These are phyloP conservation scores for Fusarium sp. DNA, from an alignment of 2,329 filamentous ascomycete species.

Conservation along the genomic window DNA sequence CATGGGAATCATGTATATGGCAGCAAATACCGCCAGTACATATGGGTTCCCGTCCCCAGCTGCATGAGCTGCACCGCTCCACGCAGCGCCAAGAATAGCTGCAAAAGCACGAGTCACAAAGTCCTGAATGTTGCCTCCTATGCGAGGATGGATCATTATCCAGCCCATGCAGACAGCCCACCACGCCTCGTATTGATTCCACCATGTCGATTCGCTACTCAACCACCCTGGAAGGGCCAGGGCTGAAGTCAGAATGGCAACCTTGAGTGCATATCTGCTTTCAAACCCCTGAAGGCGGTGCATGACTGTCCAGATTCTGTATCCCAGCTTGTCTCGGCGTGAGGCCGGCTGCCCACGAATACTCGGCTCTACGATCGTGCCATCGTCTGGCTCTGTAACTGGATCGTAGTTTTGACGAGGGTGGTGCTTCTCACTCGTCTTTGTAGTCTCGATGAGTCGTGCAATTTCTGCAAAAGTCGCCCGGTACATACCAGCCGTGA, in stretches of 20 bases:
- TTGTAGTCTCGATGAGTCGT: slow-evolving; percentile 60
- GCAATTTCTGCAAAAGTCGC: slow-evolving; percentile 62
- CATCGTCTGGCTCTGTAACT: slow-evolving; percentile 47
- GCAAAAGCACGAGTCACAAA: slow-evolving; percentile 66
- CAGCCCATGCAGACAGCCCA: slow-evolving; percentile 72
- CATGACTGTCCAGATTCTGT: slow-evolving; percentile 64
- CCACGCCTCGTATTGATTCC: slow-evolving; percentile 69
- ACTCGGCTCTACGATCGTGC: slow-evolving; percentile 58
- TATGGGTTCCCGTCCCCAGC: slow-evolving; percentile 68
- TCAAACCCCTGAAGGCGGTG: slow-evolving; percentile 71
- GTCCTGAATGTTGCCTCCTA: slow-evolving; percentile 72
- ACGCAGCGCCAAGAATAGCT: slow-evolving; percentile 67
- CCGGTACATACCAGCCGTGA: slow-evolving; percentile 67
- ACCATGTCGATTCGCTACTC: slow-evolving; percentile 62
- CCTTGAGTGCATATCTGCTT: slow-evolving; percentile 70
- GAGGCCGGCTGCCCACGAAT: slow-evolving; percentile 54
- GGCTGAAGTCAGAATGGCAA: slow-evolving; percentile 65
- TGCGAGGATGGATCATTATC: slow-evolving; percentile 66
- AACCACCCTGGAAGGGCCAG: slow-evolving; percentile 70
- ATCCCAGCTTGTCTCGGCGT: slow-evolving; percentile 59
- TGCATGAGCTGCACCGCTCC: slow-evolving; percentile 67
- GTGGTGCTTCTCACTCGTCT: slow-evolving; percentile 54
- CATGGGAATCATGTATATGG: slow-evolving; percentile 73
- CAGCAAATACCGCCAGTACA: slow-evolving; percentile 68
- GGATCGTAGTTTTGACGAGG: slow-evolving; percentile 42